Percentiles rank a stretch among this genome's conserved stretches.
Evolutionary conservation across 1,284 basidiomycete genomes (phyloP).

Genomic region (Malassezia yamatoensis): DNA sequence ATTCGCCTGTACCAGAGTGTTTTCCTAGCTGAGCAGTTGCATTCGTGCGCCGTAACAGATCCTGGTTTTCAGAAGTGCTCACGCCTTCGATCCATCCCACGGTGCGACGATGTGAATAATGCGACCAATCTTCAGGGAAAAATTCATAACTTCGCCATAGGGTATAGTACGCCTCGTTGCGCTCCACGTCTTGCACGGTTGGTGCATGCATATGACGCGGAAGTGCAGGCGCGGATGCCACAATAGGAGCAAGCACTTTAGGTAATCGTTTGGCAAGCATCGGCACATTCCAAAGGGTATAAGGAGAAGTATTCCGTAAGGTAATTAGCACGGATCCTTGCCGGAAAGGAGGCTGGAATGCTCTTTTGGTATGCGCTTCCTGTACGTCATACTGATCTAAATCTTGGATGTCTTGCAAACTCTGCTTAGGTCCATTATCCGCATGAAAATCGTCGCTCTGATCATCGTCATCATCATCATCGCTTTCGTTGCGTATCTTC

Average conservation of each 20-base stretch:
- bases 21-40: conserved; percentile 5
- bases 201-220: conserved; percentile 29
- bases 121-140: conserved; percentile 61
- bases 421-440: neutral
- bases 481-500: conserved; percentile 3
- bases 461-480: conserved; percentile 22
- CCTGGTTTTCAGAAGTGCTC: conserved; percentile 29
- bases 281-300: conserved; percentile 66
- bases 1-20: conserved; percentile 32
- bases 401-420: too few relatives aligned
- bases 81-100: conserved; percentile 57
- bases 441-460: conserved; percentile 10
- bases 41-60: conserved; percentile 21
- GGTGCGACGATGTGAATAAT: conserved; percentile 83
- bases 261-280: conserved; percentile 24
- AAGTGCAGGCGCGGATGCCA: conserved; percentile 27
- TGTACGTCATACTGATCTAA: too few relatives aligned
- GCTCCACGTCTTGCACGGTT: conserved; percentile 45
- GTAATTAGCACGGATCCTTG: conserved; percentile 67
- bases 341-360: conserved; percentile 43
- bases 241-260: conserved; percentile 55
- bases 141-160: conserved; percentile 76
- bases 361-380: too few relatives aligned
- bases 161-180: conserved; percentile 60
- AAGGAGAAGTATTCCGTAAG: conserved; percentile 73